A percentile compares a stretch with the other conserved stretches of the same genome.
Evolutionary conservation across 805 yeast genomes (phyloP).

Genomic region (Tetrapisispora arboricola): DNA sequence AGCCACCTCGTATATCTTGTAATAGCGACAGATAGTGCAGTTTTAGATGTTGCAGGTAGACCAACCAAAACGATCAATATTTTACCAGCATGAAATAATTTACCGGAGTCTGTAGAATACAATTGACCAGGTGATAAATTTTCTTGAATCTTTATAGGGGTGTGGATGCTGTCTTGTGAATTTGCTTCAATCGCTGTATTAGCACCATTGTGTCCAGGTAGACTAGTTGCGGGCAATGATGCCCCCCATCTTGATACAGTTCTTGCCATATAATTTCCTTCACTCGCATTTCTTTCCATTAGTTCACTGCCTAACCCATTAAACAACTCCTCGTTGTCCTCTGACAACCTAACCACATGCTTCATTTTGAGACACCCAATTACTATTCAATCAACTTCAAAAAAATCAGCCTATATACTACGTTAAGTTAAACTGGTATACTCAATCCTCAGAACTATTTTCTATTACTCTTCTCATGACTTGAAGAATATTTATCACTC

Average conservation of each 20-base stretch:
- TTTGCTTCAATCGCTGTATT: constrained; percentile 17
- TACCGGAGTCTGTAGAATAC: constrained; percentile 86
- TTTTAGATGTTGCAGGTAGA: constrained; percentile 91
- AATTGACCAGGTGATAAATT: constrained; percentile 86
- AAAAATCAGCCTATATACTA: no score
- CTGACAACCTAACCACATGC: background rate
- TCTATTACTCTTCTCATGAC: no score
- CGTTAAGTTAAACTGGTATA: no score
- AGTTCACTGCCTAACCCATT: constrained; percentile 21
- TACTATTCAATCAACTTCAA: background rate
- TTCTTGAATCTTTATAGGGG: constrained; percentile 27
- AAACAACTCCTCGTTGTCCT: constrained; percentile 14
- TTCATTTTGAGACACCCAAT: background rate
- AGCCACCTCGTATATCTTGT: constrained; percentile 92
- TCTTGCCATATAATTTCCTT: constrained; percentile 47
- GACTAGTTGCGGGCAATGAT: background rate
- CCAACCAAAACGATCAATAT: constrained; percentile 84
- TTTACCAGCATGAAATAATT: constrained; percentile 91
- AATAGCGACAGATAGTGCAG: constrained; percentile 81
- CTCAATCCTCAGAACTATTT: no score
- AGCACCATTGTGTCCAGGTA: constrained; percentile 33
- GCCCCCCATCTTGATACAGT: constrained; percentile 41
- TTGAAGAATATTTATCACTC: no score
- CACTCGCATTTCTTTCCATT: constrained; percentile 31
- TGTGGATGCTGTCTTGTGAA: constrained; percentile 56